These are phyloP conservation scores for Rhynchospora tenuis DNA, from an alignment of 176 grass and related monocot species.

Conservation along the genomic window DNA sequence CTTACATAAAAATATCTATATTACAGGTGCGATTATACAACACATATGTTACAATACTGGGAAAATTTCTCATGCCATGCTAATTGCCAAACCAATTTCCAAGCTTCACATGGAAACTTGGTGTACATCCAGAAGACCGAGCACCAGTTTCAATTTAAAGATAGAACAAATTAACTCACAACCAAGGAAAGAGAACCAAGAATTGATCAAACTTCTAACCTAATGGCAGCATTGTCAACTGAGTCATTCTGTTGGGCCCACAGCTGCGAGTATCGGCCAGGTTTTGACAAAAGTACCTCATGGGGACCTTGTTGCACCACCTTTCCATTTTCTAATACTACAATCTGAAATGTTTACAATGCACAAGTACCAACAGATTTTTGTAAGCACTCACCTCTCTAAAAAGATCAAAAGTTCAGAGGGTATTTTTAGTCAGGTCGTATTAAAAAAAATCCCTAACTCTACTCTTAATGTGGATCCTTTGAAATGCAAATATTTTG, in stretches of 20 bases:
- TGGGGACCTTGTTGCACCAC: conserved; percentile 83
- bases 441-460: neutral
- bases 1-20: neutral
- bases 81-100: neutral
- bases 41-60: neutral
- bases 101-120: neutral
- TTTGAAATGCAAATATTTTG: neutral
- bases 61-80: neutral
- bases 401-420: neutral
- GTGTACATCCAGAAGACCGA: neutral
- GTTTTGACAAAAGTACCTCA: conserved; percentile 65
- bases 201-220: conserved; percentile 57
- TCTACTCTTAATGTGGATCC: neutral
- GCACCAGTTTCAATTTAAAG: neutral
- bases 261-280: conserved; percentile 64
- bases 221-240: conserved; percentile 47
- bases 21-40: neutral
- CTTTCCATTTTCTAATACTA: conserved; percentile 87
- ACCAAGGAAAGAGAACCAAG: neutral
- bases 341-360: conserved; percentile 59
- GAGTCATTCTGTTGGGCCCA: conserved; percentile 91
- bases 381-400: neutral
- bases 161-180: neutral
- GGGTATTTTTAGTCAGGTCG: neutral
- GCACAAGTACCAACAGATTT: neutral